These are phyloP conservation scores for Globisporangium spinosum DNA, from an alignment of 352 stramenopile genomes.

Conservation along the genomic window DNA sequence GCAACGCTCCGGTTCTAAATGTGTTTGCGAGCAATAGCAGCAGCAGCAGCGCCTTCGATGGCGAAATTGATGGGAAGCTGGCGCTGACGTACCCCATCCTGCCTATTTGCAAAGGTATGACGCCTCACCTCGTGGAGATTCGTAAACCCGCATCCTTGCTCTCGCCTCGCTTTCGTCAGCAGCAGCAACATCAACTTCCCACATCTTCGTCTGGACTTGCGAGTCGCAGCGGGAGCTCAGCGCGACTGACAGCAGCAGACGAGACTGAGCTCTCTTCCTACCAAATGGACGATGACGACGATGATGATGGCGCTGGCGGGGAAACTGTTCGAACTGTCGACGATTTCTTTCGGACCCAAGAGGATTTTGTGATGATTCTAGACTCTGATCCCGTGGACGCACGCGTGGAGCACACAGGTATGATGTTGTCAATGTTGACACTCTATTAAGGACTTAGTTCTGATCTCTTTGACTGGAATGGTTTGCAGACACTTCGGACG, in stretches of 20 bases:
- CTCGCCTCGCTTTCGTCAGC: conserved; percentile 22
- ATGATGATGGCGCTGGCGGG: conserved; percentile 10
- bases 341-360: conserved; percentile 58
- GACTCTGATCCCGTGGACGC: conserved; percentile 19
- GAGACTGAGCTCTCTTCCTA: neutral
- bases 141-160: conserved; percentile 37
- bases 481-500: conserved; percentile 24
- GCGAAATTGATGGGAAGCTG: conserved; percentile 21
- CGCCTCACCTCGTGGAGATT: conserved; percentile 45
- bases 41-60: neutral
- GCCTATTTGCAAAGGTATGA: conserved; percentile 17
- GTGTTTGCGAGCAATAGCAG: neutral
- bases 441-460: neutral
- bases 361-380: conserved; percentile 28
- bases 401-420: conserved; percentile 22
- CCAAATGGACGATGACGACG: conserved; percentile 28
- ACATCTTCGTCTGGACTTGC: neutral
- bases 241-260: conserved; percentile 5
- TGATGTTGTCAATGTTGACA: neutral
- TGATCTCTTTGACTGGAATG: neutral
- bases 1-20: conserved; percentile 1
- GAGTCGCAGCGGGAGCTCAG: conserved; percentile 5
- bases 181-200: conserved; percentile 10
- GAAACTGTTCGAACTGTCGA: conserved; percentile 37
- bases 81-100: conserved; percentile 42